Evolutionary conservation across 1,139 yeast genomes (phyloP), one percentile per base, ranked within the genome.

Genomic region (Debaryomyces udenii): DNA sequence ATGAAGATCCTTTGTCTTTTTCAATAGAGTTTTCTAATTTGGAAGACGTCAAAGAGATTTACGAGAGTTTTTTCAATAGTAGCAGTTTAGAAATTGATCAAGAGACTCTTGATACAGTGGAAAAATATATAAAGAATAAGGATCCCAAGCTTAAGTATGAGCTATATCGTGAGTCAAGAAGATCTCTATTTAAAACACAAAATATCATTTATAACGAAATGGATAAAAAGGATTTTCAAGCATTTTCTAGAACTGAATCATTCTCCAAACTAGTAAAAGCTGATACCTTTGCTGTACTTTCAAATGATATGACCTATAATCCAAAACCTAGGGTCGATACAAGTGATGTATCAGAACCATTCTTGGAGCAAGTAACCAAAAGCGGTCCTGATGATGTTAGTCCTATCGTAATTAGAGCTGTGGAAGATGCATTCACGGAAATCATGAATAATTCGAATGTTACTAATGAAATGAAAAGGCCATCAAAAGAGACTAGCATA

Each of bases 401-500:
- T 40, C 70, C 71, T 2, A 73, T 64, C n/a, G 83, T 78, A 0
- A 57, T 81, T 2, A 65, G 68, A 40, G 91, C 89, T 0, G 85
- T 86, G 13, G 90, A 85, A 55, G 81, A 80, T 53, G 93, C 89
- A 1, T 73, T 86, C 46, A 76, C 77, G 16, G 80, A 82, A 48
- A 83, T 86, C 37, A 80, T 83, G 74, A 64, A 65, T 20, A 58
- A 40, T 16, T 47, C 44, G 26, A 35, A 42, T 15, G 45, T 17
- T 4, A 17, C 10, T 9, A 6, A 27, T 34, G 31, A 40, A 4
- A 37, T 45, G 22, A 22, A 38, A 16, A 42, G 41, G 13, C 41
- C 43, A 11, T 30, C 29, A 9, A 38, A 28, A 13, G 15, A 15
- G 4, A 13, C 14, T 4, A 37, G n/a, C 9, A 4, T 23, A 9